Evolutionary conservation across 192 early-diverging fungal species (phyloP).

Genomic region (Umbelopsis isabellina): DNA sequence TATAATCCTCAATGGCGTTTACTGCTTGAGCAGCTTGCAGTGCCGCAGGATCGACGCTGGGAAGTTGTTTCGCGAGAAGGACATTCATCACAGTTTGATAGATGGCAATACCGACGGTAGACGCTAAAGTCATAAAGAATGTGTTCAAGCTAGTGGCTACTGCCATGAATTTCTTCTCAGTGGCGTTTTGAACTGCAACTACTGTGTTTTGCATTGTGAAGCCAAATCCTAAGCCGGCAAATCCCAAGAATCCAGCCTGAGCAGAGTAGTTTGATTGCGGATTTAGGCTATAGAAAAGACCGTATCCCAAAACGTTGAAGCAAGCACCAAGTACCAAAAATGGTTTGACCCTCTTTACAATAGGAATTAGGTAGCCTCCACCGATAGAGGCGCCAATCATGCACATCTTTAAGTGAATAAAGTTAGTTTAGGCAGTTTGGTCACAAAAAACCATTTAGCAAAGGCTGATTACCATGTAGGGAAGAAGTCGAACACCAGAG

Average conservation of each 20-base stretch:
- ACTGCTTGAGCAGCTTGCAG: constrained; percentile 26
- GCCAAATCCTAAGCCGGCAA: constrained; percentile 47
- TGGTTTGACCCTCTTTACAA: constrained; percentile 50
- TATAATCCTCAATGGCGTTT: constrained; percentile 25
- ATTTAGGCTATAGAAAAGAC: constrained; percentile 61
- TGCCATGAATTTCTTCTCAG: constrained; percentile 50
- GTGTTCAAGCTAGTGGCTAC: constrained; percentile 48
- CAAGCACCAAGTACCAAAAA: constrained; percentile 59
- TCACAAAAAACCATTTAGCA: not conserved
- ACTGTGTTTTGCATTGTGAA: constrained; percentile 56
- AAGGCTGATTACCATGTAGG: constrained; percentile 48
- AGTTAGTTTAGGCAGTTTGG: not conserved
- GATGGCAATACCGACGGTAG: constrained; percentile 31
- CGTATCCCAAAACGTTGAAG: constrained; percentile 53
- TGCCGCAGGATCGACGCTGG: constrained; percentile 5
- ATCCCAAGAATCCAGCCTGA: constrained; percentile 60
- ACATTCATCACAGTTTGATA: constrained; percentile 25
- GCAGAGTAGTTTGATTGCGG: constrained; percentile 48
- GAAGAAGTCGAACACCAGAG: constrained; percentile 66
- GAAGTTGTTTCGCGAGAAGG: constrained; percentile 6
- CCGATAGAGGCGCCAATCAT: constrained; percentile 58
- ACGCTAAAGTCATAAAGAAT: constrained; percentile 30
- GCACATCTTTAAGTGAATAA: constrained; percentile 17
- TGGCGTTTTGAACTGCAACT: constrained; percentile 46
- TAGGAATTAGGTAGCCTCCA: constrained; percentile 56